Evolutionary conservation across 768 basidiomycete genomes (phyloP).

Genomic region (Nevesoporus exiguus): DNA sequence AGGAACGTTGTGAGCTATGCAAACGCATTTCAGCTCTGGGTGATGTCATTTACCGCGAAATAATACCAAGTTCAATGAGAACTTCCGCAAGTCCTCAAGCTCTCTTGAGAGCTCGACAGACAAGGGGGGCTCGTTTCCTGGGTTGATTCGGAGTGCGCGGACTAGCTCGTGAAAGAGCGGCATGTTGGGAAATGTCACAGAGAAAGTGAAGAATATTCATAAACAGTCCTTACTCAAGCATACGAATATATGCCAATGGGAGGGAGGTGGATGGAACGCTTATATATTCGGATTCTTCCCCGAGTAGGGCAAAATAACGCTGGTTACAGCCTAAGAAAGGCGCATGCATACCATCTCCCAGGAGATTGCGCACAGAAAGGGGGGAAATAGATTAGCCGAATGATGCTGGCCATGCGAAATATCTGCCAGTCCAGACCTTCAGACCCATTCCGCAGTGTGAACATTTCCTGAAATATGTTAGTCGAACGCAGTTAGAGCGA

Average conservation of each 20-base stretch:
- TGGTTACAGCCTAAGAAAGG: neutral
- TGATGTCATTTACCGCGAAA: neutral
- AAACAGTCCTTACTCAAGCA: neutral
- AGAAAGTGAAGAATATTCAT: neutral
- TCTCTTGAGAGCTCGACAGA: slow-evolving; percentile 18
- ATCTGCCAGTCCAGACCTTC: slow-evolving; percentile 12
- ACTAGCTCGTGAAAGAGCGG: neutral
- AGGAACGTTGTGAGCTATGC: slow-evolving; percentile 29
- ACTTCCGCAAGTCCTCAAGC: slow-evolving; percentile 21
- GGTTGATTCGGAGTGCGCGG: neutral
- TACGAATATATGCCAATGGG: slow-evolving; percentile 14
- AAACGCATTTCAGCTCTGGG: neutral
- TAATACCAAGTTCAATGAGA: slow-evolving; percentile 20
- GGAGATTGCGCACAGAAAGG: neutral
- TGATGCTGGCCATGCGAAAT: neutral
- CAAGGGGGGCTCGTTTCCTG: slow-evolving; percentile 1
- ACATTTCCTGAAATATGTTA: neutral
- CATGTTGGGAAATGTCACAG: slow-evolving; percentile 9
- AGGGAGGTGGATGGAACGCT: neutral
- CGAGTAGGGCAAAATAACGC: neutral
- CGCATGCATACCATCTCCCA: neutral
- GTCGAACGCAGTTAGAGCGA: slow-evolving; percentile 4
- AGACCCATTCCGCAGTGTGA: neutral
- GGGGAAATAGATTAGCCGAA: neutral
- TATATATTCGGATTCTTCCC: neutral